Evolutionary conservation across 2,329 filamentous ascomycete genomes (phyloP), one percentile per base, ranked within the genome.

Genomic region (Zymoseptoria ardabiliae): DNA sequence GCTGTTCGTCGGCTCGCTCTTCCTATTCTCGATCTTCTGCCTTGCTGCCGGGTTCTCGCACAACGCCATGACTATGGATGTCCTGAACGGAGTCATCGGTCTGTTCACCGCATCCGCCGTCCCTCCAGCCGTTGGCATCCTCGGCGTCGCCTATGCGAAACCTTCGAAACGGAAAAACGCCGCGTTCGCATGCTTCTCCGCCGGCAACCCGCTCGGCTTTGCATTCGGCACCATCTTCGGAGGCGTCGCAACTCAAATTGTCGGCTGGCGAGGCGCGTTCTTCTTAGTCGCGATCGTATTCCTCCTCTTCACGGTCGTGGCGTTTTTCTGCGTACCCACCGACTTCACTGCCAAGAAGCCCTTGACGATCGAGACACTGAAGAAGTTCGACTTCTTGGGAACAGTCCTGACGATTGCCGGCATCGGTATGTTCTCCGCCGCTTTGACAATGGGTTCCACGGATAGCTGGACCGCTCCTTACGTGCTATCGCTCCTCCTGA

Each of bases 211-310:
- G 0, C 68, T 84, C 1, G 82, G 82, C 0, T 84, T 82, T 58
- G 81, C 83, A 0, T 78, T 80, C 17, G 82, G 82, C 0, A 81
- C 81, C 45, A 82, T 89, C 2, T 77, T 86, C 2, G 82, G 82
- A 7, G 86, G 86, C 0, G 74, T 89, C 10, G 84, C 83, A 0
- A 82, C 84, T 0, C 78, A 82, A 57, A 68, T 87, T 1, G 83
- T 83, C 61, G 82, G 78, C 59, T 89, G 86, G 86, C 77, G 86
- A 49, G 83, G 85, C 0, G 77, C 79, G 0, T 88, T 85, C 67
- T 83, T 82, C 70, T 71, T 86, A 11, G 74, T 89, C 17, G 77
- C 84, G 1, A 84, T 89, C 56, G 80, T 88, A 30, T 89, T 86
- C 74, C 77, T 82, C 1, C 68, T 84, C 11, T 81, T 87, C 63